phyloP scores from a whole-genome alignment of 768 basidiomycete species.

The Phaeotremella fagi region DNA sequence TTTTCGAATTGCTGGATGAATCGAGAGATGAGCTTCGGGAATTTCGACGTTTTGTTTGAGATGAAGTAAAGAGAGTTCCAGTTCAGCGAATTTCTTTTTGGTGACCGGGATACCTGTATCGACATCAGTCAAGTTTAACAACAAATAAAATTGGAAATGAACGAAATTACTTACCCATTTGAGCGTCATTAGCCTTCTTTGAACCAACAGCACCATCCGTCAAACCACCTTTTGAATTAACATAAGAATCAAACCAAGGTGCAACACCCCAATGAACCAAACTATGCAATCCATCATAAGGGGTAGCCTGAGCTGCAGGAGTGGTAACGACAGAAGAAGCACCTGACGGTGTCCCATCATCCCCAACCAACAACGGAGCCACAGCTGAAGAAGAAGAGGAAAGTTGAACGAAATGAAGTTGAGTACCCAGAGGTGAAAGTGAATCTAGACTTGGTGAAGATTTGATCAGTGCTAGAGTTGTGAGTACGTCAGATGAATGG shows the following conservation, averaged over 20 bases:
- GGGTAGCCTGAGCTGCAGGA: conserved; percentile 48
- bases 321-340: conserved; percentile 31
- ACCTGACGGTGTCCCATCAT: conserved; percentile 23
- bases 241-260: conserved; percentile 97
- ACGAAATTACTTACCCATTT: conserved; percentile 63
- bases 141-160: background rate
- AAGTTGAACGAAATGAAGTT: conserved; percentile 87
- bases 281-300: conserved; percentile 92
- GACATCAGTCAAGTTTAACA: conserved; percentile 10
- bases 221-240: conserved; percentile 68
- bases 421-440: conserved; percentile 68
- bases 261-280: conserved; percentile 93
- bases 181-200: conserved; percentile 67
- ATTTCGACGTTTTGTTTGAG: conserved; percentile 99
- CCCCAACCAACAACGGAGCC: conserved; percentile 16
- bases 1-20: conserved; percentile 81
- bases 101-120: conserved; percentile 82
- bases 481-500: conserved; percentile 72
- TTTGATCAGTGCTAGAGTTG: conserved; percentile 92
- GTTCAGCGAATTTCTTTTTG: conserved; percentile 98
- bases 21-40: conserved; percentile 86
- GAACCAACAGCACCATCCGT: conserved; percentile 35
- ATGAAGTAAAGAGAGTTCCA: conserved; percentile 87
- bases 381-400: conserved; percentile 51
- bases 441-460: conserved; percentile 77